Conservation (phyloP, 31 red algal species). For the Asparagopsis taxiformis region DNA sequence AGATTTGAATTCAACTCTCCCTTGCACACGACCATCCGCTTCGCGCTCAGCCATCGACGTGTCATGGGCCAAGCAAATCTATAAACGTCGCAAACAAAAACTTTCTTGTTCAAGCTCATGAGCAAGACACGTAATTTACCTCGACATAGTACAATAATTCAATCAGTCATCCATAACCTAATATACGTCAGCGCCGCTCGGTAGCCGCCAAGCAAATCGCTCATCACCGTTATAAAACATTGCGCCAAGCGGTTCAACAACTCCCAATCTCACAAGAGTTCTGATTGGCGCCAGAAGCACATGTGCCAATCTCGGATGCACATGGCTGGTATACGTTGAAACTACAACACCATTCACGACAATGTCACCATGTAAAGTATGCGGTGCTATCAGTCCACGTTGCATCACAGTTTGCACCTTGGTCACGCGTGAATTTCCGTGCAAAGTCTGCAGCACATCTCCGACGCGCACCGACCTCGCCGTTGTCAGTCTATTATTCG, state of each 20-base stretch:
- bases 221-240: constrained; percentile 4
- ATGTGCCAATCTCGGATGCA: constrained; percentile 45
- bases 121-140: no score
- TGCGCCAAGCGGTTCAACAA: background rate
- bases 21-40: no score
- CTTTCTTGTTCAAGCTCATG: no score
- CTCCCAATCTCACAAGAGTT: background rate
- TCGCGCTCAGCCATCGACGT: no score
- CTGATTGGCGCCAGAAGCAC: constrained; percentile 44
- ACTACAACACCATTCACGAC: constrained; percentile 57
- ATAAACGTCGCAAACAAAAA: no score
- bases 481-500: constrained; percentile 33
- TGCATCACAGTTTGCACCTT: constrained; percentile 4
- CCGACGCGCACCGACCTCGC: constrained; percentile 39
- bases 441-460: constrained; percentile 26
- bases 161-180: no score
- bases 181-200: no score
- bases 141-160: no score
- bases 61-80: no score
- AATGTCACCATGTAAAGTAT: constrained; percentile 63
- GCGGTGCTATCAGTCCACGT: constrained; percentile 46
- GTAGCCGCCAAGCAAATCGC: constrained; percentile 3
- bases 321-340: constrained; percentile 30
- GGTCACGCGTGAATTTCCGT: constrained; percentile 34
- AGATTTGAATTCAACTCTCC: no score